Percentiles rank a stretch among this genome's conserved stretches.
phyloP scores from a whole-genome alignment of 2,329 filamentous ascomycete species.

The Hymenoscyphus fraxineus region DNA sequence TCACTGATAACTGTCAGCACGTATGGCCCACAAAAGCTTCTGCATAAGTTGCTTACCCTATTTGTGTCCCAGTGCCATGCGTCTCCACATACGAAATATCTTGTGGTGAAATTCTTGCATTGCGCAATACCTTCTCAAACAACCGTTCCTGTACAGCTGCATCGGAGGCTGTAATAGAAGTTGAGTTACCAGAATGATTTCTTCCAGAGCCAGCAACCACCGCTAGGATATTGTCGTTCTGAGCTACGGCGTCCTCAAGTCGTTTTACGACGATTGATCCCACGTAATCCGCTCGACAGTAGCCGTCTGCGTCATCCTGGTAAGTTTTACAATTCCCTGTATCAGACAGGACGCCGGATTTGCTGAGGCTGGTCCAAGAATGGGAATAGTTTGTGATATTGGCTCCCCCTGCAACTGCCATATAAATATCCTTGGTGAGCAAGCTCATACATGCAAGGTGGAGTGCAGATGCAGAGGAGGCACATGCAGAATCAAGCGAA shows the following conservation, averaged over 20 bases:
- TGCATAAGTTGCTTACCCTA: slow-evolving; percentile 42
- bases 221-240: slow-evolving; percentile 46
- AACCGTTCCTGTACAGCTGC: slow-evolving; percentile 70
- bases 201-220: slow-evolving; percentile 66
- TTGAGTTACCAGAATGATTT: slow-evolving; percentile 76
- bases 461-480: slow-evolving; percentile 34
- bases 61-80: slow-evolving; percentile 83
- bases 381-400: slow-evolving; percentile 22
- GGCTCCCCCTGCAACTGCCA: slow-evolving; percentile 22
- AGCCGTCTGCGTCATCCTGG: slow-evolving; percentile 46
- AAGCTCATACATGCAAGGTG: slow-evolving; percentile 22
- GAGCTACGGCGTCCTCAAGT: slow-evolving; percentile 44
- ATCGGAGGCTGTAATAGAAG: slow-evolving; percentile 79
- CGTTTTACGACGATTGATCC: slow-evolving; percentile 47
- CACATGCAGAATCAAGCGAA: slow-evolving; percentile 39
- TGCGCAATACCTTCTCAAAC: slow-evolving; percentile 64
- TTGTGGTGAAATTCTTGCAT: slow-evolving; percentile 68
- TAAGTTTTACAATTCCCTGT: slow-evolving; percentile 50
- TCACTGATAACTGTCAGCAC: no score
- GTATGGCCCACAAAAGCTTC: no score
- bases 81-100: slow-evolving; percentile 81
- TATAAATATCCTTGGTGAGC: slow-evolving; percentile 21
- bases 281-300: slow-evolving; percentile 48
- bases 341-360: slow-evolving; percentile 24
- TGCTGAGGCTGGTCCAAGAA: slow-evolving; percentile 28